phyloP scores from a whole-genome alignment of 495 filamentous ascomycete species.

The Penicillium bovifimosum region DNA sequence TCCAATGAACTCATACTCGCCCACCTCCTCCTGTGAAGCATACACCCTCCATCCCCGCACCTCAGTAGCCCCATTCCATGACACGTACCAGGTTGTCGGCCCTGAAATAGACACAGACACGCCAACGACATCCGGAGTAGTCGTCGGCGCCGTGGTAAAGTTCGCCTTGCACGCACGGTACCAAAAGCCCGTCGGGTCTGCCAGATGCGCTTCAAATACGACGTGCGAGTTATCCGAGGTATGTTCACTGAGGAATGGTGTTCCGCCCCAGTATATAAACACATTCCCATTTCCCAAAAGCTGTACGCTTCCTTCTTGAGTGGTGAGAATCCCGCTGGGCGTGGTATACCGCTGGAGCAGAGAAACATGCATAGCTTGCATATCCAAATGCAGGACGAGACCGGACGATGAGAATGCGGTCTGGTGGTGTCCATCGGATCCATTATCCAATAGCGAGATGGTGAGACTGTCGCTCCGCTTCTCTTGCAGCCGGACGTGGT shows the following conservation, averaged over 20 bases:
- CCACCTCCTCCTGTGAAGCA: background rate
- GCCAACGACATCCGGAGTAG: background rate
- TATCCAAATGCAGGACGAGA: background rate
- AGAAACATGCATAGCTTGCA: background rate
- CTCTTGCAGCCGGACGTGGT: background rate
- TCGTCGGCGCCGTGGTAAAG: background rate
- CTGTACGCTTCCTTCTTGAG: background rate
- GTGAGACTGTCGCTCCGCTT: background rate
- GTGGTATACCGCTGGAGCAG: background rate
- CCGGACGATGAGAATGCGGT: background rate
- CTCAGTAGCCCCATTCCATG: slow-evolving; percentile 1
- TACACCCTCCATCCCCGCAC: background rate
- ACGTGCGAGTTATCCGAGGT: background rate
- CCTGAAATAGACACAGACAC: background rate
- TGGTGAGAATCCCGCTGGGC: background rate
- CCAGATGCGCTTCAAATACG: background rate
- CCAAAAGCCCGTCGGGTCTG: background rate
- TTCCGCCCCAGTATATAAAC: background rate
- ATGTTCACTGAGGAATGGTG: background rate
- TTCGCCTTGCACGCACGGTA: background rate
- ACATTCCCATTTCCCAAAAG: background rate
- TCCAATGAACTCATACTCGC: background rate
- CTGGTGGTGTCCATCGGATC: background rate
- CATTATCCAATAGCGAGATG: background rate
- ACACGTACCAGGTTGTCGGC: background rate